phyloP scores from a whole-genome alignment of 78 protist species.

The slime mould (Dictyostelium discoideum) region dicty_2.7 NC_007088.5:8201001-8201500 shows the following conservation, averaged over 20 bases:
- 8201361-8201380: background rate
- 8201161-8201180: background rate
- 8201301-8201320: background rate
- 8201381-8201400: background rate
- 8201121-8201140: background rate
- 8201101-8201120: too few species aligned
- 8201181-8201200: background rate
- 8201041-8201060: too few species aligned
- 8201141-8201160: background rate
- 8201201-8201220: background rate
- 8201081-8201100: background rate
- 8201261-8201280: background rate
- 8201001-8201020: too few species aligned
- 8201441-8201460: background rate
- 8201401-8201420: background rate
- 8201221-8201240: background rate
- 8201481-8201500: background rate
- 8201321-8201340: background rate
- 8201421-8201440: background rate
- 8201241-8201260: too few species aligned
- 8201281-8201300: background rate
- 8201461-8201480: background rate
- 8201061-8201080: too few species aligned
- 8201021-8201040: too few species aligned
- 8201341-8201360: background rate